Base-by-base conservation (phyloP, 1,284 basidiomycete species). In the Cutaneotrichosporon mucoides region DNA sequence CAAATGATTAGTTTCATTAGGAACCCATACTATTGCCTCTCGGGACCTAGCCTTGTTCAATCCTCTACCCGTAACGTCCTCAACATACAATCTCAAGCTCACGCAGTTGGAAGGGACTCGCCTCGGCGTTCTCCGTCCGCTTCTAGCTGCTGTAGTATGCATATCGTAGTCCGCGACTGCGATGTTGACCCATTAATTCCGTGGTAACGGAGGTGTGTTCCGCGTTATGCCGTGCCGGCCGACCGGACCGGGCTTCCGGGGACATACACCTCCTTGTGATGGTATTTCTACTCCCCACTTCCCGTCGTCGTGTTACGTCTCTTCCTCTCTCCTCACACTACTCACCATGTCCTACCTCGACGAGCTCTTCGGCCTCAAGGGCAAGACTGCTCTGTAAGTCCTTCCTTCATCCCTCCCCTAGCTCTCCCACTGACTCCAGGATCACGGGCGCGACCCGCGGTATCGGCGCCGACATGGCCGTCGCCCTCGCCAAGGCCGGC, bases 11-110 rank as follows among this genome's bases (percentile, higher is more conserved):
- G 24, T 66, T 92, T 88, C 62, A 99, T 83, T 0, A 99, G 99
- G 99, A 16, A 99, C 90, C 81, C 99, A 95, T 24, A 99, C 85
- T 11, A 94, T 76, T 9, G 24, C 24, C 24, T 88, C 75, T 99
- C 95, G 71, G 97, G 3, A 24, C 24, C 24, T 24, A 3, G 24
- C 3, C 24, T 24, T 24, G 24, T 24, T 24, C 24, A 3, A 92
- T 57, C 92, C 95, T 0, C 94, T 95, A 0, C 96, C 89, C 34
- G 98, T 85, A n/a, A 55, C 58, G 24, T 24, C 24, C 24, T 24
- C 24, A 24, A 24, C 24, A 24, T 24, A 3, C 24, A 24, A 24
- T 24, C 24, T 24, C 24, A 24, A 24, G 24, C 24, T 24, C 3
- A 2, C 3, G 24, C 24, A 24, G 24, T 3, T 24, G 2, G 24